Conservation (phyloP, 2,329 filamentous ascomycete genomes). For the Fusarium goolgardi region DNA sequence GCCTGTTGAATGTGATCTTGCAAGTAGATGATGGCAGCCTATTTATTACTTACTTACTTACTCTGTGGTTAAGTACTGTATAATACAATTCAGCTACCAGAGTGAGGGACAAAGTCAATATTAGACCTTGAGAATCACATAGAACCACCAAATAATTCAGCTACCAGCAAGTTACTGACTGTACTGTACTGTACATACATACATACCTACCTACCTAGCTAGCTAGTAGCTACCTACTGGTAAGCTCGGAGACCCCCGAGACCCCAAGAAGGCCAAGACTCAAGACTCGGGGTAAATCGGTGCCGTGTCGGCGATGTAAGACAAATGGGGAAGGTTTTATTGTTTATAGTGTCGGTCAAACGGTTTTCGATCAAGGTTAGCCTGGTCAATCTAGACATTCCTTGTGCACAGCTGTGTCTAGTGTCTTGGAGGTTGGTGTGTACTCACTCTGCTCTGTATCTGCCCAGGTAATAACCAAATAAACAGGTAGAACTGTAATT, state of each 20-base stretch:
- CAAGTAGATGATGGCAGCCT: neutral
- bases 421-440: neutral
- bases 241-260: neutral
- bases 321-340: constrained; percentile 39
- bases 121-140: too few species aligned
- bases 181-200: too few species aligned
- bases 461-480: neutral
- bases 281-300: constrained; percentile 13
- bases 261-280: neutral
- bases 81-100: too few species aligned
- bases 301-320: constrained; percentile 13
- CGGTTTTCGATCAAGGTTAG: neutral
- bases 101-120: too few species aligned
- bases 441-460: neutral
- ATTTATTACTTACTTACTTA: too few species aligned
- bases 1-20: neutral
- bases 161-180: too few species aligned
- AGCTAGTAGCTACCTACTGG: neutral
- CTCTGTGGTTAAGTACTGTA: too few species aligned
- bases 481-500: neutral
- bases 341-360: constrained; percentile 21
- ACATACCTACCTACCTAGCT: too few species aligned
- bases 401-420: neutral
- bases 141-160: too few species aligned
- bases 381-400: neutral